These are phyloP conservation scores for Verticillium dahliae DNA, from an alignment of 2,329 filamentous ascomycete species.

Conservation along the genomic window DNA sequence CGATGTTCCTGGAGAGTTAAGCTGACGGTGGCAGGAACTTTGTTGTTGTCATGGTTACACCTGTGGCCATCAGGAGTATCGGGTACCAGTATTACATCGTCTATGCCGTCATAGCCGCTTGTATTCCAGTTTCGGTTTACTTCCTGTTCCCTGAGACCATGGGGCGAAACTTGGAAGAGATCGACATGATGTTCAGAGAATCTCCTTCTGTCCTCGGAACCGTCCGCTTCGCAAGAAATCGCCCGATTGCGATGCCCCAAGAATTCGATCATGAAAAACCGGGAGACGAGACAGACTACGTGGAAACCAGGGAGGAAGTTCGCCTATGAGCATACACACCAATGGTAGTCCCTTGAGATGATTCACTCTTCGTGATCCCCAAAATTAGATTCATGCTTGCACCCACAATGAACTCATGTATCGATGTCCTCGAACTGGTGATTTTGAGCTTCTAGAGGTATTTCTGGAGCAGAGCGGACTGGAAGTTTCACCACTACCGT, in stretches of 20 bases:
- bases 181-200: constrained; percentile 35
- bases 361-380: no score
- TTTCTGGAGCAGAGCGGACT: no score
- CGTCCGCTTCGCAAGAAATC: constrained; percentile 27
- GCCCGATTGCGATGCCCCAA: constrained; percentile 22
- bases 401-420: no score
- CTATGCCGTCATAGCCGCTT: constrained; percentile 36
- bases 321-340: neutral
- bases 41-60: constrained; percentile 35
- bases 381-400: no score
- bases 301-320: constrained; percentile 11
- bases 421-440: no score
- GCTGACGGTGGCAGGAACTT: constrained; percentile 25
- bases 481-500: no score
- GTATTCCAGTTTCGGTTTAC: constrained; percentile 36
- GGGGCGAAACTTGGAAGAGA: constrained; percentile 40
- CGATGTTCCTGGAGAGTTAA: neutral
- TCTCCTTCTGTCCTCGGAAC: constrained; percentile 27
- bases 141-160: constrained; percentile 43
- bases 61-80: constrained; percentile 41
- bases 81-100: constrained; percentile 46
- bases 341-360: no score
- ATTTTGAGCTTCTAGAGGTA: no score
- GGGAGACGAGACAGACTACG: constrained; percentile 15
- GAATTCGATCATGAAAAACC: constrained; percentile 18